These are phyloP conservation scores for Meira miltonrushii DNA, from an alignment of 1,284 basidiomycete species.

Conservation along the genomic window DNA sequence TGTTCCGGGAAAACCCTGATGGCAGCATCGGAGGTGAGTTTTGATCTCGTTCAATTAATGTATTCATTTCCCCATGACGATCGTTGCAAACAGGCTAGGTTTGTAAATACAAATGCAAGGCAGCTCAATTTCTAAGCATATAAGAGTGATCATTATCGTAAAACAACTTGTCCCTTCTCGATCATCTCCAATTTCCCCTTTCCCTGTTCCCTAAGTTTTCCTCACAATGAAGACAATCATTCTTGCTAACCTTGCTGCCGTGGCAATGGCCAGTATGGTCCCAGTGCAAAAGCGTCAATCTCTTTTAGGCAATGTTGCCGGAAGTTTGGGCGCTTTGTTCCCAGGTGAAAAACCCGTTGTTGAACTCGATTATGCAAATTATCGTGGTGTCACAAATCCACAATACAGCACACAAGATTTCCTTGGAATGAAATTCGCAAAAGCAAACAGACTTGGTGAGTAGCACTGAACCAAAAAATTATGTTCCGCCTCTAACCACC, in stretches of 20 bases:
- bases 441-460: constrained; percentile 1
- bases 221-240: background rate
- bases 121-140: background rate
- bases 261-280: background rate
- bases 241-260: background rate
- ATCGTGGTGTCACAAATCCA: background rate
- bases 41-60: too few species aligned
- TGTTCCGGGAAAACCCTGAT: too few species aligned
- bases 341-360: background rate
- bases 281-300: background rate
- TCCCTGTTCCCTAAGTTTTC: background rate
- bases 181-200: background rate
- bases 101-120: background rate
- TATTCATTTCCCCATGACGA: too few species aligned
- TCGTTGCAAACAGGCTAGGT: too few species aligned
- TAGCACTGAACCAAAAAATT: too few species aligned
- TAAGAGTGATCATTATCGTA: background rate
- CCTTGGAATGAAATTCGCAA: constrained; percentile 1
- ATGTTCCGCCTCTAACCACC: too few species aligned
- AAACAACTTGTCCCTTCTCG: too few species aligned
- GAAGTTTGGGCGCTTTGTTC: background rate
- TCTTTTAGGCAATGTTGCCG: background rate
- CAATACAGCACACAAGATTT: background rate
- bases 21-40: background rate
- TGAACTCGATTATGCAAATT: background rate